These are phyloP conservation scores for Rachicladosporium sp. DNA, from an alignment of 2,329 filamentous ascomycete genomes.

Conservation along the genomic window DNA sequence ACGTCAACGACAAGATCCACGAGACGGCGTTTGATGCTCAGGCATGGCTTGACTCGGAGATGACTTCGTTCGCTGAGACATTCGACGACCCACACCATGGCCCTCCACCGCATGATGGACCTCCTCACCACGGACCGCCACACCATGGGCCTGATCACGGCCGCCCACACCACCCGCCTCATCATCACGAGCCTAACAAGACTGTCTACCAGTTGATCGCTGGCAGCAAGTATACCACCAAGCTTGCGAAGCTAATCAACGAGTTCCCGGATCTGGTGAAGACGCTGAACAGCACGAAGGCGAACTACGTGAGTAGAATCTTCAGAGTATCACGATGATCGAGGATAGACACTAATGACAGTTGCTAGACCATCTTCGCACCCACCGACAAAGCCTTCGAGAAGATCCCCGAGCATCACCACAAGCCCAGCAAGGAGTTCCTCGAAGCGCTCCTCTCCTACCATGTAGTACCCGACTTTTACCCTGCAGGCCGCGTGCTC, in stretches of 20 bases:
- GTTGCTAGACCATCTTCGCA: slow-evolving; percentile 57
- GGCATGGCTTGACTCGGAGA: slow-evolving; percentile 31
- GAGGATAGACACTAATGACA: neutral
- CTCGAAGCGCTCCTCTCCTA: slow-evolving; percentile 60
- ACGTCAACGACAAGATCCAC: slow-evolving; percentile 30
- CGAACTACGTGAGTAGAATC: slow-evolving; percentile 41
- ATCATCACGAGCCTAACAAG: slow-evolving; percentile 43
- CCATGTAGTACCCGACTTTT: slow-evolving; percentile 58
- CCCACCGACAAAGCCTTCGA: slow-evolving; percentile 68
- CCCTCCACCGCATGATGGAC: slow-evolving; percentile 16
- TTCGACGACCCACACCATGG: slow-evolving; percentile 21
- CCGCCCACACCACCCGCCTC: slow-evolving; percentile 24
- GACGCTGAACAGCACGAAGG: slow-evolving; percentile 58
- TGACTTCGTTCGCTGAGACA: slow-evolving; percentile 22
- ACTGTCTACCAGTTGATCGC: slow-evolving; percentile 73
- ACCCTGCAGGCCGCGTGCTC: slow-evolving; percentile 54
- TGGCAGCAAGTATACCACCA: slow-evolving; percentile 63
- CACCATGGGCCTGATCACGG: slow-evolving; percentile 19
- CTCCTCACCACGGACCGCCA: slow-evolving; percentile 18
- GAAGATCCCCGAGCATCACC: slow-evolving; percentile 42
- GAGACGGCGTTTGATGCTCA: slow-evolving; percentile 34
- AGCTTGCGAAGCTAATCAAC: slow-evolving; percentile 63
- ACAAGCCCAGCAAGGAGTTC: slow-evolving; percentile 56
- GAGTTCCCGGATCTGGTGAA: slow-evolving; percentile 60
- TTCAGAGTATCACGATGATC: too few relatives aligned